Evolutionary conservation across 768 basidiomycete species (phyloP).

Genomic region (Sutorius australiensis): DNA sequence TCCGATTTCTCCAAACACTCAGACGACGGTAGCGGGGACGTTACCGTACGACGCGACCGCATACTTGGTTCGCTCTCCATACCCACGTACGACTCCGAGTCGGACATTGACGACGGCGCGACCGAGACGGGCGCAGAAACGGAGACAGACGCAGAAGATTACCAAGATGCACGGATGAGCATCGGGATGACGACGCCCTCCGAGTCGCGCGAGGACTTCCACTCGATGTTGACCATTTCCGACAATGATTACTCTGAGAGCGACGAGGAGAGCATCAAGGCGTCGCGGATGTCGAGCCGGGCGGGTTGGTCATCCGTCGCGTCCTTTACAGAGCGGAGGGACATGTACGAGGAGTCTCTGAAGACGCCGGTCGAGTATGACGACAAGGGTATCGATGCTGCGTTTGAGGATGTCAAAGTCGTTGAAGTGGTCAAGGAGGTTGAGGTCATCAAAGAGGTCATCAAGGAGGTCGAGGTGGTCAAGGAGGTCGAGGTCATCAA

Average conservation of each 20-base stretch:
- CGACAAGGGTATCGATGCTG: constrained; percentile 38
- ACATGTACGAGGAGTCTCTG: constrained; percentile 2
- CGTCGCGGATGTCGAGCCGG: constrained; percentile 44
- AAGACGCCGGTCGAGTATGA: constrained; percentile 45
- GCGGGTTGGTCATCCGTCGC: constrained; percentile 22
- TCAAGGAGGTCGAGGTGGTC: constrained; percentile 23
- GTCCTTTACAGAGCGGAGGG: constrained; percentile 19
- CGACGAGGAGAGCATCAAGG: constrained; percentile 73
- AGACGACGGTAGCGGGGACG: constrained; percentile 36
- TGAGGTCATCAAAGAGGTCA: constrained; percentile 28
- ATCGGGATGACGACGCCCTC: constrained; percentile 59
- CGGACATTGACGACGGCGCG: constrained; percentile 37
- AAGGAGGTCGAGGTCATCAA: constrained; percentile 37
- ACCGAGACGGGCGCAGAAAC: constrained; percentile 67
- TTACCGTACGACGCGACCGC: constrained; percentile 31
- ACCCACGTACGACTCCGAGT: constrained; percentile 40
- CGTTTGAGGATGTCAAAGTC: constrained; percentile 29
- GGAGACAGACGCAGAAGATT: constrained; percentile 68
- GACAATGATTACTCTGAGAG: constrained; percentile 64
- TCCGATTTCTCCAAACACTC: constrained; percentile 36
- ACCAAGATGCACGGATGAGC: constrained; percentile 72
- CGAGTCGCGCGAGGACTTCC: constrained; percentile 68
- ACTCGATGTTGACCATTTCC: constrained; percentile 66
- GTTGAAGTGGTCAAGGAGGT: constrained; percentile 32
- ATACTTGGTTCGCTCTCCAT: constrained; percentile 23